These are phyloP conservation scores for Trapa bicornis DNA, from an alignment of 345 rosid genomes.

Conservation along the genomic window DNA sequence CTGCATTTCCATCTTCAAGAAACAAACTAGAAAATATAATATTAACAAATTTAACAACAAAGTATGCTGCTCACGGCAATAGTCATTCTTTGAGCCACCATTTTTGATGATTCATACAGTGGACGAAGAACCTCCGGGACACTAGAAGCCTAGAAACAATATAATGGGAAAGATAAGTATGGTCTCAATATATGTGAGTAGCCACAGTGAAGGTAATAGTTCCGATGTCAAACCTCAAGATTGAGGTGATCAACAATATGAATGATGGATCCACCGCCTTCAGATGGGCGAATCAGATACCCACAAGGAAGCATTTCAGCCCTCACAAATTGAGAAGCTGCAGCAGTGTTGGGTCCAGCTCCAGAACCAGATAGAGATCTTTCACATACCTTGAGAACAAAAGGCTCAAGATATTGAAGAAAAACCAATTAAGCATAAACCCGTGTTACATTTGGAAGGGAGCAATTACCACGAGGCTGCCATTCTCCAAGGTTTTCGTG, in stretches of 20 bases:
- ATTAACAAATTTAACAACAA: not conserved
- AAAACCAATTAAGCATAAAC: not conserved
- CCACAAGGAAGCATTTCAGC: conserved; percentile 99
- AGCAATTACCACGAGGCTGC: conserved; percentile 83
- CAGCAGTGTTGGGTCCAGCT: conserved; percentile 68
- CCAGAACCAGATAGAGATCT: conserved; percentile 97
- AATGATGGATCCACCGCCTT: conserved; percentile 96
- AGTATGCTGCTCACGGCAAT: conserved; percentile 66
- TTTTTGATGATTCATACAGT: conserved; percentile 85
- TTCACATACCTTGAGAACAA: conserved; percentile 64
- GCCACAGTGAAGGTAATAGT: not conserved
- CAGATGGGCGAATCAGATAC: conserved; percentile 87
- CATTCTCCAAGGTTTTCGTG: conserved; percentile 81
- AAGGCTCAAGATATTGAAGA: not conserved
- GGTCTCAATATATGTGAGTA: no score
- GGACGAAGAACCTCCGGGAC: conserved; percentile 98
- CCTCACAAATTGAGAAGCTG: conserved; percentile 86
- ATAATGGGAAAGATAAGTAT: not conserved
- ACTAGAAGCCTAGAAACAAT: conserved; percentile 66
- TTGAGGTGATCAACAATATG: conserved; percentile 94
- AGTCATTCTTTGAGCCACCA: conserved; percentile 87
- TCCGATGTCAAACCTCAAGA: conserved; percentile 47
- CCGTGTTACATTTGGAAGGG: not conserved
- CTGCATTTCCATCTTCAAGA: not conserved
- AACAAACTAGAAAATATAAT: not conserved